Evolutionary conservation across 1,139 yeast genomes (phyloP).

Genomic region (Zygoascus hellenicus): DNA sequence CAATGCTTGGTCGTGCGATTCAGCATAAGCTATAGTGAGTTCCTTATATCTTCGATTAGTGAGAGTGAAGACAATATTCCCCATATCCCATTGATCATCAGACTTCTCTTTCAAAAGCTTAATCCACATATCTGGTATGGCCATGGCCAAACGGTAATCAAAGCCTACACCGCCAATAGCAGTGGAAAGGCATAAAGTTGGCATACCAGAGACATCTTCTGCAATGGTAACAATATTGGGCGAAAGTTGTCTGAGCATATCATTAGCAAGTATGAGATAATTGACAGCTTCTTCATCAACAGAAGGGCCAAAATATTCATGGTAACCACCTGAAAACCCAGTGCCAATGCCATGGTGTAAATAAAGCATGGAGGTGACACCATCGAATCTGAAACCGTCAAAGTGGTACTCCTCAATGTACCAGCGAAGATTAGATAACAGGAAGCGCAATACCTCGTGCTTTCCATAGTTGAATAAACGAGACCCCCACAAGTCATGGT

Average conservation of each 20-base stretch:
- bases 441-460: constrained; percentile 83
- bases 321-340: constrained; percentile 86
- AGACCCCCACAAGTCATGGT: constrained; percentile 92
- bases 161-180: constrained; percentile 83
- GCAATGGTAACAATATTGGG: constrained; percentile 74
- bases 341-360: constrained; percentile 87
- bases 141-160: constrained; percentile 93
- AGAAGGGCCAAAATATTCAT: constrained; percentile 76
- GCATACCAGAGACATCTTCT: constrained; percentile 97
- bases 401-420: constrained; percentile 78
- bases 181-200: constrained; percentile 78
- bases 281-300: constrained; percentile 86
- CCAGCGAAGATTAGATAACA: constrained; percentile 80
- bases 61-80: constrained; percentile 69
- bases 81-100: constrained; percentile 93
- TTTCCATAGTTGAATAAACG: constrained; percentile 84
- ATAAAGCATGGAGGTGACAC: constrained; percentile 91
- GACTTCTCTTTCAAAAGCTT: constrained; percentile 73
- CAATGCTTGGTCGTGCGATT: constrained; percentile 94
- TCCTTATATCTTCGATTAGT: constrained; percentile 88
- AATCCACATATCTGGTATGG: constrained; percentile 99
- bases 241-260: constrained; percentile 52
- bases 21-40: constrained; percentile 87
- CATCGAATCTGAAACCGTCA: constrained; percentile 96
- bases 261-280: constrained; percentile 84